phyloP scores from a whole-genome alignment of 2,329 filamentous ascomycete genomes.

The Plectosphaerella cucumerina region DNA sequence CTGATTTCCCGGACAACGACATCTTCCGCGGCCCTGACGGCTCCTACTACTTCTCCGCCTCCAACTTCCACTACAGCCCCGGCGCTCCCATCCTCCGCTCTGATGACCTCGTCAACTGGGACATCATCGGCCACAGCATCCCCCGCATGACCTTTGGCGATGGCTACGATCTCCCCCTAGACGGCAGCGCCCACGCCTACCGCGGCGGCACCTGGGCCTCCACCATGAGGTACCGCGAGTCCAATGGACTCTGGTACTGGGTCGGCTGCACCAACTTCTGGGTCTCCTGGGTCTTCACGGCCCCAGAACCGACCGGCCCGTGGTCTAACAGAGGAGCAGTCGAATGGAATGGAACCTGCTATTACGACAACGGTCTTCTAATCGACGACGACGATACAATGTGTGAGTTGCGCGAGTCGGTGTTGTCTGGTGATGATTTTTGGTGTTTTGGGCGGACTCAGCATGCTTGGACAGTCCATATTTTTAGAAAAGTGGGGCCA shows the following conservation, averaged over 20 bases:
- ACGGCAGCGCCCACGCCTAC: conserved; percentile 38
- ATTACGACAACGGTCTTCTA: conserved; percentile 55
- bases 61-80: conserved; percentile 52
- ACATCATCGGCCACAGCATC: conserved; percentile 39
- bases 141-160: conserved; percentile 39
- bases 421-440: too few species aligned
- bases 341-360: conserved; percentile 34
- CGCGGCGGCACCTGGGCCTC: conserved; percentile 53
- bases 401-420: conserved; percentile 19
- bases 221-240: conserved; percentile 45
- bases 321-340: conserved; percentile 34
- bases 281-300: conserved; percentile 50
- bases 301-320: conserved; percentile 32
- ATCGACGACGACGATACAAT: conserved; percentile 56
- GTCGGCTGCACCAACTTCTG: conserved; percentile 49
- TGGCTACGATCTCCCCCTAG: conserved; percentile 39
- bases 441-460: too few species aligned
- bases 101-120: conserved; percentile 50
- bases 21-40: conserved; percentile 44
- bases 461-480: too few species aligned
- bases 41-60: conserved; percentile 52
- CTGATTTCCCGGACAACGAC: conserved; percentile 52
- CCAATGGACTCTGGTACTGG: conserved; percentile 50
- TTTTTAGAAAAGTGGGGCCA: too few species aligned
- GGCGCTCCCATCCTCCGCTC: conserved; percentile 53